Conservation (phyloP, 768 basidiomycete species). For the Pleurotus salmoneostramineus region DNA sequence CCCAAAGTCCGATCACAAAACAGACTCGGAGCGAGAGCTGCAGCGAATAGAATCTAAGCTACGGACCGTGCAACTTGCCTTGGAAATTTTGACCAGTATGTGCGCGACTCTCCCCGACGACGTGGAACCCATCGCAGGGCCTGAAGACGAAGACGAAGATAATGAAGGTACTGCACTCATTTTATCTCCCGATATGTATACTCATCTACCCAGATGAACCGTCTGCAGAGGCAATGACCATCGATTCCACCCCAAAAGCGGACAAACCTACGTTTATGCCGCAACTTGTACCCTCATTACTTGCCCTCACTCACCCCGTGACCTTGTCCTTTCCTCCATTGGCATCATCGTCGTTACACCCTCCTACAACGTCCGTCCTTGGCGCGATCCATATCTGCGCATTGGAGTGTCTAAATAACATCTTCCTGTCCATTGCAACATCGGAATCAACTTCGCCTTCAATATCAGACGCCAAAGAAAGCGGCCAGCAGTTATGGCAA, state of each 20-base stretch:
- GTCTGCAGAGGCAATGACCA: conserved; percentile 37
- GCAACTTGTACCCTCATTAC: conserved; percentile 62
- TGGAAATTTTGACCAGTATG: conserved; percentile 85
- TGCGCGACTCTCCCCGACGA: conserved; percentile 87
- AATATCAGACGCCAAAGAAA: conserved; percentile 40
- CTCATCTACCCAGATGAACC: conserved; percentile 14
- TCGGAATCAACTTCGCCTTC: conserved; percentile 36
- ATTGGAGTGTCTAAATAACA: conserved; percentile 87
- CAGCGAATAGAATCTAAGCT: conserved; percentile 69
- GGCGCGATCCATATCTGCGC: conserved; percentile 82
- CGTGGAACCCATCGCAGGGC: conserved; percentile 37
- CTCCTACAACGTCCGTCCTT: conserved; percentile 85
- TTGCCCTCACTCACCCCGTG: conserved; percentile 71
- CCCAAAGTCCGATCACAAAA: conserved; percentile 76
- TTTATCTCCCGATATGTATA: not conserved
- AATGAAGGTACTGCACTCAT: conserved; percentile 24
- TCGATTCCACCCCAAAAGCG: conserved; percentile 29
- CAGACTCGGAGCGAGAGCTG: conserved; percentile 63
- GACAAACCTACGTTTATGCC: conserved; percentile 44
- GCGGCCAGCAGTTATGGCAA: conserved; percentile 57
- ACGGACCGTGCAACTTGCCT: conserved; percentile 72
- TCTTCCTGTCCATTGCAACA: conserved; percentile 71
- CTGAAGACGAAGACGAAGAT: conserved; percentile 33
- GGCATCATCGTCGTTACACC: conserved; percentile 67
- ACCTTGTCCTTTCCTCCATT: conserved; percentile 79